Evolutionary conservation across 2,329 filamentous ascomycete species (phyloP).

Genomic region (Fusarium longipes): DNA sequence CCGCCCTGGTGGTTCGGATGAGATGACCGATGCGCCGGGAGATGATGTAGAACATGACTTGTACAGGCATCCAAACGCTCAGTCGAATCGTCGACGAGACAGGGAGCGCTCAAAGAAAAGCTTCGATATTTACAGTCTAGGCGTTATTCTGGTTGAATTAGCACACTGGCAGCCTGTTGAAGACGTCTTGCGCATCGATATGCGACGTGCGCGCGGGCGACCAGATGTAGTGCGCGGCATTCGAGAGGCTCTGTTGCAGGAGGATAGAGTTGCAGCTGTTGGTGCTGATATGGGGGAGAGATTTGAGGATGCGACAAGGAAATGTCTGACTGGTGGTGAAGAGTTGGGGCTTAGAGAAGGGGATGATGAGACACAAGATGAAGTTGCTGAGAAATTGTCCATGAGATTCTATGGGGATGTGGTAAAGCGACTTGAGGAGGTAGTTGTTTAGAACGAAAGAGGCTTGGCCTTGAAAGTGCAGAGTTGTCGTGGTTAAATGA

Average conservation of each 20-base stretch:
- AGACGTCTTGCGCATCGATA: conserved; percentile 54
- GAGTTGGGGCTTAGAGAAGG: conserved; percentile 52
- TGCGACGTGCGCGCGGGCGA: conserved; percentile 49
- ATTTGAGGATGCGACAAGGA: conserved; percentile 53
- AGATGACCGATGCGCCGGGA: conserved; percentile 61
- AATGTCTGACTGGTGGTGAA: conserved; percentile 52
- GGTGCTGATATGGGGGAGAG: conserved; percentile 55
- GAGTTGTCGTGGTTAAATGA: neutral
- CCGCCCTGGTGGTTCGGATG: conserved; percentile 61
- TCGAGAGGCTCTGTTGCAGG: conserved; percentile 48
- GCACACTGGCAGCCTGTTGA: conserved; percentile 64
- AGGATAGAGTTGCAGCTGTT: conserved; percentile 49
- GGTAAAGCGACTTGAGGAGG: conserved; percentile 55
- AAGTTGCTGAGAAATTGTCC: conserved; percentile 55
- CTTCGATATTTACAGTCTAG: conserved; percentile 65
- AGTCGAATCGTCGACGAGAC: conserved; percentile 50
- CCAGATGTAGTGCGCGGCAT: conserved; percentile 54
- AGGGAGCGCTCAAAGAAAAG: conserved; percentile 58
- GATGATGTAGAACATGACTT: conserved; percentile 59
- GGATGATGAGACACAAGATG: conserved; percentile 56
- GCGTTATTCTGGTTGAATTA: conserved; percentile 64
- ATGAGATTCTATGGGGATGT: conserved; percentile 58
- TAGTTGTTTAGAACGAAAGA: conserved; percentile 47
- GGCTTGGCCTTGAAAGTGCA: neutral
- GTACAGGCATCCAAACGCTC: conserved; percentile 61